Evolutionary conservation across 2,329 filamentous ascomycete species (phyloP).

Genomic region (Exophiala dermatitidis): DNA sequence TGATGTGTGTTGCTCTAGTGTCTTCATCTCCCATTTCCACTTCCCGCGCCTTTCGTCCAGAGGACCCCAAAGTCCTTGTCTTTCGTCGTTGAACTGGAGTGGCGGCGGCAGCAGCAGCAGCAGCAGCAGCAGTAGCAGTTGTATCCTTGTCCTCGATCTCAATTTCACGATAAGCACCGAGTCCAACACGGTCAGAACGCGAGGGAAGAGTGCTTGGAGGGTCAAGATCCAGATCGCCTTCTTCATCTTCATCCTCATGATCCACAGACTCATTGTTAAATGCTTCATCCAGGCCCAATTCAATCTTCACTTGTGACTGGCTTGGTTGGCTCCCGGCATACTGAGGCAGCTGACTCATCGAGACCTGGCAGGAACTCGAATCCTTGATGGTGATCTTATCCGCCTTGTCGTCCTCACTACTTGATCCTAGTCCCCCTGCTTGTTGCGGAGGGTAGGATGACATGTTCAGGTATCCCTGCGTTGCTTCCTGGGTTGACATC

Average conservation of each 20-base stretch:
- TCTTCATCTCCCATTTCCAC: no score
- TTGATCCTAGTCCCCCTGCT: background rate
- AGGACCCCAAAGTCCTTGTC: no score
- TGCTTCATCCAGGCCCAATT: slow-evolving; percentile 8
- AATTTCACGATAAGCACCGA: no score
- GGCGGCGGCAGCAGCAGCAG: no score
- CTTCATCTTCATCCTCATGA: slow-evolving; percentile 14
- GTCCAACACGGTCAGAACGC: background rate
- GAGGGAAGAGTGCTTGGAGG: slow-evolving; percentile 4
- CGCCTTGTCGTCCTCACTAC: background rate
- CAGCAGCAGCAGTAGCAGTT: no score
- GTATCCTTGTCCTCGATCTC: background rate
- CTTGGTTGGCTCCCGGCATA: slow-evolving; percentile 1
- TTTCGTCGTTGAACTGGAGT: no score
- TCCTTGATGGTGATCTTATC: slow-evolving; percentile 26
- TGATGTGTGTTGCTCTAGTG: no score
- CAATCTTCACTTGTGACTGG: slow-evolving; percentile 9
- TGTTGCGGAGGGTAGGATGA: slow-evolving; percentile 14
- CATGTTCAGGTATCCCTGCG: slow-evolving; percentile 18
- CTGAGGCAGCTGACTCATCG: slow-evolving; percentile 21
- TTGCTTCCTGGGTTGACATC: slow-evolving; percentile 27
- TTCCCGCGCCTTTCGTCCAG: no score
- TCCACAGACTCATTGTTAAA: slow-evolving; percentile 11
- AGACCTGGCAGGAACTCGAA: slow-evolving; percentile 20
- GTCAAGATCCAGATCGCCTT: slow-evolving; percentile 22